Evolutionary conservation across 208 protist species (phyloP).

Genomic region (Lotmaria passim): DNA sequence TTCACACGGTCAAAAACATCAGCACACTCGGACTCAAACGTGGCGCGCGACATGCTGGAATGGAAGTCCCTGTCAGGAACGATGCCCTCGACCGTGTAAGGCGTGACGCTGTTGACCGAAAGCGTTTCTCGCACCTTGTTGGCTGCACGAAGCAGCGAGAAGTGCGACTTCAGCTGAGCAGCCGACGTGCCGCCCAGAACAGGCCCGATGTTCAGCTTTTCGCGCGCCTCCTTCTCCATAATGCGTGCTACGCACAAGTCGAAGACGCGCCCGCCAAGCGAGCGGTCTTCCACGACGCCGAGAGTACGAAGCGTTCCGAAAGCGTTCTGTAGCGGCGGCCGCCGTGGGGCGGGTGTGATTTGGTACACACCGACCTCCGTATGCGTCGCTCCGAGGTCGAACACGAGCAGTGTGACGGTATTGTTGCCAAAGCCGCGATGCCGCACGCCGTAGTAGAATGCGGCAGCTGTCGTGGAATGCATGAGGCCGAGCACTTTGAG

Average conservation of each 20-base stretch:
- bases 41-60: conserved; percentile 65
- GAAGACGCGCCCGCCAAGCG: conserved; percentile 88
- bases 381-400: conserved; percentile 88
- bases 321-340: conserved; percentile 35
- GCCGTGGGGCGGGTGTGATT: conserved; percentile 64
- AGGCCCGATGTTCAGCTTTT: conserved; percentile 62
- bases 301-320: conserved; percentile 83
- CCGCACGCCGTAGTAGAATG: conserved; percentile 88
- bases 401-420: conserved; percentile 77
- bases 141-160: conserved; percentile 89
- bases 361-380: conserved; percentile 88
- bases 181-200: conserved; percentile 50
- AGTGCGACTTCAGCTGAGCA: conserved; percentile 81
- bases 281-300: conserved; percentile 72
- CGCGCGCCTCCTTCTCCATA: conserved; percentile 87
- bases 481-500: conserved; percentile 90
- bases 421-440: conserved; percentile 79
- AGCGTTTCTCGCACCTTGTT: conserved; percentile 91
- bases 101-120: conserved; percentile 89
- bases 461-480: conserved; percentile 91
- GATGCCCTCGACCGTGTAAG: conserved; percentile 91
- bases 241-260: conserved; percentile 89
- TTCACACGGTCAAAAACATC: conserved; percentile 72
- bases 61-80: conserved; percentile 82
- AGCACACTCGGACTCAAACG: conserved; percentile 89